These are phyloP conservation scores for Penicillium sp. DNA, from an alignment of 2,329 filamentous ascomycete genomes.

Conservation along the genomic window DNA sequence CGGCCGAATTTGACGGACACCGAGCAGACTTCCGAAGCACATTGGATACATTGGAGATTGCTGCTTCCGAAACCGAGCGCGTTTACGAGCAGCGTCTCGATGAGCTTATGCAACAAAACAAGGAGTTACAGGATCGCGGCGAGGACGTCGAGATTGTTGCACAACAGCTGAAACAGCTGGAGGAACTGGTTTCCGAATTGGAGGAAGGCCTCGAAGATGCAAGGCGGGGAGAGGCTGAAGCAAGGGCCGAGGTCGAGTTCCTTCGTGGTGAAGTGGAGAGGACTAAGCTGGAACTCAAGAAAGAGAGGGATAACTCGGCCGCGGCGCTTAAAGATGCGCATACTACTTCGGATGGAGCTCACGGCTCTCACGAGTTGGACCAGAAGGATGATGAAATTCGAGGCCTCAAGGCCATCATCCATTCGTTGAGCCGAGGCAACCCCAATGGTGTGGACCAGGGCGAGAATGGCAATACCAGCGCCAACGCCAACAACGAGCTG, in stretches of 20 bases:
- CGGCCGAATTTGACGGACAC: slow-evolving; percentile 91
- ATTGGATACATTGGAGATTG: slow-evolving; percentile 93
- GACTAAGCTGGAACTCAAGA: slow-evolving; percentile 81
- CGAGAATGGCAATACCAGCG: slow-evolving; percentile 32
- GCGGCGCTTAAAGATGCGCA: slow-evolving; percentile 61
- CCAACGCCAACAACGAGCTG: slow-evolving; percentile 40
- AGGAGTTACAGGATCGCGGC: slow-evolving; percentile 78
- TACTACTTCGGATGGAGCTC: slow-evolving; percentile 47
- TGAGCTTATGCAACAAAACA: slow-evolving; percentile 75
- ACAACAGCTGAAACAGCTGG: slow-evolving; percentile 87
- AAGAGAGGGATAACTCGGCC: slow-evolving; percentile 83
- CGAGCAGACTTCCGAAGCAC: slow-evolving; percentile 95
- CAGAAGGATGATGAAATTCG: slow-evolving; percentile 97
- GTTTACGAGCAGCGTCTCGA: slow-evolving; percentile 75
- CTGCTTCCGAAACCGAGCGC: slow-evolving; percentile 88
- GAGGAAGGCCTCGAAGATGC: slow-evolving; percentile 97
- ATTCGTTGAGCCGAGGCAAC: slow-evolving; percentile 78
- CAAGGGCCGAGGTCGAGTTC: slow-evolving; percentile 93
- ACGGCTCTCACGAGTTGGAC: slow-evolving; percentile 74
- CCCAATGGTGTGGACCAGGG: slow-evolving; percentile 32
- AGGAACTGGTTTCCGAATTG: slow-evolving; percentile 93
- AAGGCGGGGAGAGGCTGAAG: slow-evolving; percentile 89
- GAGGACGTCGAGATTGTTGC: slow-evolving; percentile 93
- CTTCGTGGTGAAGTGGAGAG: slow-evolving; percentile 92
- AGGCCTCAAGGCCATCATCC: slow-evolving; percentile 95